Evolutionary conservation across 129 eudicot species (phyloP), one percentile per base, ranked within the genome.

Genomic region (Dittrichia graveolens): DNA sequence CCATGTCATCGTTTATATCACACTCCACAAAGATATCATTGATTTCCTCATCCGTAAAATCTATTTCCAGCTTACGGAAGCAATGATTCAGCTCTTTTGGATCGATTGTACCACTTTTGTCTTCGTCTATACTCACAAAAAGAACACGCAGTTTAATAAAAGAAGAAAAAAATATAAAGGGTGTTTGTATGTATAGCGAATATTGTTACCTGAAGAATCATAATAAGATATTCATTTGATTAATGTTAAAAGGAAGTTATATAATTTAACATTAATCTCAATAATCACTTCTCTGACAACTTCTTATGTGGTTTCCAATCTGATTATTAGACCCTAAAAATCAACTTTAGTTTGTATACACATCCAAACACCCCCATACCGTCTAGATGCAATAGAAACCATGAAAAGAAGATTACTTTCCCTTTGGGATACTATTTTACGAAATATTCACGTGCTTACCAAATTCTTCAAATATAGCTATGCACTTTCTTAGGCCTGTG

Each of bases 91-190:
- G 86, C 88, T 92, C 98, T 79, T 83, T 76, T 4, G 81, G 95
- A 83, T 92, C 98, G 48, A 92, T 92, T 57, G 83, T 74, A 57
- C 96, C 98, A 74, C 85, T 92, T 57, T 77, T 71, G 75, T 92
- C 96, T 83, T 83, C 96, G 75, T 92, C 98, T 92, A 53, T 39
- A 34, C 47, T 61, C 48, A 5, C 38, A 75, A 53, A 49, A 37
- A 8, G n/a, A 43, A 44, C 40, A 54, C 11, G 56, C 31, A 35
- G 0, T 56, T 55, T 7, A 45, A 9, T 15, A 44, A 54, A 41
- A 0, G 44, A 48, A n/a, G 31, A 49, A 13, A 12, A 12, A 53
- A 19, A 16, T 42, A 69, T 1, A 34, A 13, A 69, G 31, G 31
- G 31, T 24, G 31, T 24, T 24, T 24, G 31, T 24, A 24, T 24